Percentiles rank a stretch among this genome's conserved stretches.
Evolutionary conservation across 805 yeast species (phyloP).

Genomic region (Cephaloascus fragrans): DNA sequence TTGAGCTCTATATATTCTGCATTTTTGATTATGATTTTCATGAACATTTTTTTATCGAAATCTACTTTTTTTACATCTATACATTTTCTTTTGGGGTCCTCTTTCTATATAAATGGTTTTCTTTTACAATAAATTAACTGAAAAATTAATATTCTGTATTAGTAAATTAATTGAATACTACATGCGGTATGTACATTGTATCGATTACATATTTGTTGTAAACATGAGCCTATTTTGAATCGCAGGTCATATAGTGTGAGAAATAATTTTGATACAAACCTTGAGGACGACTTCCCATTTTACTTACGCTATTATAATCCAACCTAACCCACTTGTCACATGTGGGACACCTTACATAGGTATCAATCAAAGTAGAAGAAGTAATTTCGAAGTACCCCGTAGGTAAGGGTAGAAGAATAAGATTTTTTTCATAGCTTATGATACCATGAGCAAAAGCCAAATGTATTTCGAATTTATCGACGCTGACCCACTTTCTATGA

Average conservation of each 20-base stretch:
- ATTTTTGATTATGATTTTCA: no score
- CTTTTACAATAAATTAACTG: no score
- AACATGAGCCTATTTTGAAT: neutral
- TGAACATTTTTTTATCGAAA: no score
- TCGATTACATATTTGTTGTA: neutral
- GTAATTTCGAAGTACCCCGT: neutral
- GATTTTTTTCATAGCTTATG: neutral
- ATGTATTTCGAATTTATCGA: neutral
- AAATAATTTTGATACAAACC: neutral
- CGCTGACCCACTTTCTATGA: neutral
- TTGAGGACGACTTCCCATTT: neutral
- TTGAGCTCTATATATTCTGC: no score
- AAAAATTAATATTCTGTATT: no score
- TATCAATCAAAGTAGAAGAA: neutral
- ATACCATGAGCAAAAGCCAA: constrained; percentile 1
- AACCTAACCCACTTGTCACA: neutral
- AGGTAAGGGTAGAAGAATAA: neutral
- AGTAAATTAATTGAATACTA: no score
- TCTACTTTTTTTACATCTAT: neutral
- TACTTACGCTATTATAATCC: no score
- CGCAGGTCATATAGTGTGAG: neutral
- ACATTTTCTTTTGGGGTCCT: neutral
- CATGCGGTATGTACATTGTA: neutral
- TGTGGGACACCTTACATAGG: neutral
- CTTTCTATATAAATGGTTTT: neutral